Percentiles rank a stretch among this genome's conserved stretches.
phyloP scores from a whole-genome alignment of 768 basidiomycete species.

The Crucibulum laeve region DNA sequence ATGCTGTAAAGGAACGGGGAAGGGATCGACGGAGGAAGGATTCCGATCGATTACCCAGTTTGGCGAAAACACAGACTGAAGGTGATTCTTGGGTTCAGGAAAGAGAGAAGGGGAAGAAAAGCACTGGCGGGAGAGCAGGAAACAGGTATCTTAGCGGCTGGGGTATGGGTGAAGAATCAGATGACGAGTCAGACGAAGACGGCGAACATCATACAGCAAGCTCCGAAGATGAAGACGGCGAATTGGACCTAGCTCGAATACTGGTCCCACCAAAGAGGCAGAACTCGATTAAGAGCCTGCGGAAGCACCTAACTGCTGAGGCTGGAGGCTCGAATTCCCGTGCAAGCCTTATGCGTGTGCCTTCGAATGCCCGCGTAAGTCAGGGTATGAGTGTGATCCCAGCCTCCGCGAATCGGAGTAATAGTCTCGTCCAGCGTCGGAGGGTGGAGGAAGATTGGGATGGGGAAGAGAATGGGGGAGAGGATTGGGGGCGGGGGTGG shows the following conservation, averaged over 20 bases:
- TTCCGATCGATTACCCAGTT: slow-evolving; percentile 46
- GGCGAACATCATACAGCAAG: slow-evolving; percentile 17
- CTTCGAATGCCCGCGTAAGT: neutral
- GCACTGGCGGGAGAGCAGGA: slow-evolving; percentile 4
- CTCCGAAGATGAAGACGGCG: slow-evolving; percentile 41
- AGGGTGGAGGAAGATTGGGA: neutral
- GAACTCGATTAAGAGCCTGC: slow-evolving; percentile 67
- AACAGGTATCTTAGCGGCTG: slow-evolving; percentile 27
- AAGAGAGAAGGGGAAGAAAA: slow-evolving; percentile 11
- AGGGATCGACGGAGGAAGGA: slow-evolving; percentile 21
- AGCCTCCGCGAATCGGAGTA: neutral
- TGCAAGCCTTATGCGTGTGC: neutral
- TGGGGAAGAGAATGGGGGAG: neutral
- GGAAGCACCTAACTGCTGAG: slow-evolving; percentile 44
- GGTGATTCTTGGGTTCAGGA: slow-evolving; percentile 48
- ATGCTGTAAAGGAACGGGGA: slow-evolving; percentile 18
- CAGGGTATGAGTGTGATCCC: neutral
- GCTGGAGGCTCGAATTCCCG: neutral
- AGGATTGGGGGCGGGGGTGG: neutral
- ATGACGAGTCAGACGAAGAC: slow-evolving; percentile 17
- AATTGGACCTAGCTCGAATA: slow-evolving; percentile 61
- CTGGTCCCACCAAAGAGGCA: slow-evolving; percentile 71
- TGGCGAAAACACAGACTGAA: slow-evolving; percentile 58
- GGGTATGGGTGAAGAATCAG: slow-evolving; percentile 13
- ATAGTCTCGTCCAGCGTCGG: neutral